A percentile compares a stretch with the other conserved stretches of the same genome.
Evolutionary conservation across 2,329 filamentous ascomycete genomes (phyloP).

Genomic region (Coleophoma crateriformis): DNA sequence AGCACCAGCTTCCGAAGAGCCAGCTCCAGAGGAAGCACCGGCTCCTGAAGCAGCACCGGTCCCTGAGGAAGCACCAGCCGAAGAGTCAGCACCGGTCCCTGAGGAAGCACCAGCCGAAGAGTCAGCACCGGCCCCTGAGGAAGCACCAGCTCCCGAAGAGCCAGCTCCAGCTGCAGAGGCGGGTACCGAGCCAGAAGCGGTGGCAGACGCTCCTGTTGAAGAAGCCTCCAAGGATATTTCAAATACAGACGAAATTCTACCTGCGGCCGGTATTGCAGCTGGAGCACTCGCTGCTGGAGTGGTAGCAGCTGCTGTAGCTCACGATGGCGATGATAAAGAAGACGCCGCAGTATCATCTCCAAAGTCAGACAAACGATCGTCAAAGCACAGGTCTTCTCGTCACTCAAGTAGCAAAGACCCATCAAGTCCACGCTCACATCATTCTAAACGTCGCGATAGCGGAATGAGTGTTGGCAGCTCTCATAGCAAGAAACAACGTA

Average conservation of each 20-base stretch:
- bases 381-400: slow-evolving; percentile 3
- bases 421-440: not conserved
- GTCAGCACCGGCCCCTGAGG: not conserved
- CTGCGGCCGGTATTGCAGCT: not conserved
- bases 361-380: not conserved
- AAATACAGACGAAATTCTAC: not conserved
- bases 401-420: slow-evolving; percentile 1
- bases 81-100: too few relatives aligned
- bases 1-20: too few relatives aligned
- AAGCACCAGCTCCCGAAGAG: not conserved
- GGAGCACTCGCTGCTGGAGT: not conserved
- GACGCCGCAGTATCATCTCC: not conserved
- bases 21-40: too few relatives aligned
- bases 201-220: slow-evolving; percentile 2
- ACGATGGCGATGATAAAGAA: not conserved
- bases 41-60: slow-evolving; percentile 1
- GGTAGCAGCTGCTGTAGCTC: not conserved
- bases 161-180: not conserved
- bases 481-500: slow-evolving; percentile 1
- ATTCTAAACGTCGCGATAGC: slow-evolving; percentile 6
- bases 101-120: too few relatives aligned
- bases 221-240: slow-evolving; percentile 4
- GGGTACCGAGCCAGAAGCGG: slow-evolving; percentile 1
- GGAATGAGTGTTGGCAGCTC: slow-evolving; percentile 4
- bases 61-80: too few relatives aligned